phyloP scores from a whole-genome alignment of 345 rosid genomes.

The Populus alba region DNA sequence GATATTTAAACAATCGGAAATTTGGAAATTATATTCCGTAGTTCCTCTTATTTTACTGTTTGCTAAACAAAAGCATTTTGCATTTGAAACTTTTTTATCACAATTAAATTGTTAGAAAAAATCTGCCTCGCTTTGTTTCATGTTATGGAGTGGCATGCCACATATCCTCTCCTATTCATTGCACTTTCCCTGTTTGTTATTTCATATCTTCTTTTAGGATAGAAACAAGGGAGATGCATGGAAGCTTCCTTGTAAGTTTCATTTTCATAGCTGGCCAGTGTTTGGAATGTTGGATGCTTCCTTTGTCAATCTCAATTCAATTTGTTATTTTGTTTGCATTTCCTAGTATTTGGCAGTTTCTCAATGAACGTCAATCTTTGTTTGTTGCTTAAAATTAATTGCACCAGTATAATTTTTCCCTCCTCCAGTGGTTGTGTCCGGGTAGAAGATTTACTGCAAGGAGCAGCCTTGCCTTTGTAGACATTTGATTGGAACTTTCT shows the following conservation, averaged over 20 bases:
- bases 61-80: background rate
- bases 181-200: background rate
- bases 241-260: conserved; percentile 11
- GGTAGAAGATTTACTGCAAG: background rate
- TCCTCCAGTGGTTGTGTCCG: background rate
- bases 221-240: background rate
- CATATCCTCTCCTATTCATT: background rate
- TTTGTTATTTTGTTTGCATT: background rate
- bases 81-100: background rate
- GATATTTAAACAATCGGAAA: background rate
- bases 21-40: background rate
- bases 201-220: background rate
- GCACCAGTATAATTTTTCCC: background rate
- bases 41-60: background rate
- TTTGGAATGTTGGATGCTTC: conserved; percentile 6
- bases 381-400: background rate
- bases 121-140: background rate
- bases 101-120: background rate
- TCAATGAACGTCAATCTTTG: background rate
- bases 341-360: background rate
- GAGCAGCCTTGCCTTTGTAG: background rate
- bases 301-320: background rate
- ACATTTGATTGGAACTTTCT: background rate
- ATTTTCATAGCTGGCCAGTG: conserved; percentile 4
- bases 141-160: conserved; percentile 3